phyloP scores from a whole-genome alignment of 495 filamentous ascomycete species.

The Xylaria telfairii region DNA sequence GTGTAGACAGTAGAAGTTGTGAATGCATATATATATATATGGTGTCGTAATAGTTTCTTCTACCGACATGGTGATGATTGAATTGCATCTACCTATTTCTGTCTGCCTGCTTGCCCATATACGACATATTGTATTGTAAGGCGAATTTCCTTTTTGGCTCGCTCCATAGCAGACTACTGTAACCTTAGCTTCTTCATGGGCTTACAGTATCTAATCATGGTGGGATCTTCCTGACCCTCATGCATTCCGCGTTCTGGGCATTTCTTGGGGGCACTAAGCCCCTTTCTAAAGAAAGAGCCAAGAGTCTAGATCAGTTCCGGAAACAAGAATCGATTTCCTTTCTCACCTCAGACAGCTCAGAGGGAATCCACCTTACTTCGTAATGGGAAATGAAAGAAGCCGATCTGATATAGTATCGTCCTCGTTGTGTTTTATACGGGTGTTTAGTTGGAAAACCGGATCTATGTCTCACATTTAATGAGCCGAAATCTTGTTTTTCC shows the following conservation, averaged over 20 bases:
- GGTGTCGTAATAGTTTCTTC: neutral
- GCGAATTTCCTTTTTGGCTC: neutral
- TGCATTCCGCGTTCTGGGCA: neutral
- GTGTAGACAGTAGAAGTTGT: neutral
- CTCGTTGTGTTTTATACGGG: neutral
- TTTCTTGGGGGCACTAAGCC: constrained; percentile 4
- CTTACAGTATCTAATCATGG: too few species aligned
- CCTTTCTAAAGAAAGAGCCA: neutral
- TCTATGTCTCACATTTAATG: neutral
- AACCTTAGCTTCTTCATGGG: too few species aligned
- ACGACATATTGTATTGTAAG: neutral
- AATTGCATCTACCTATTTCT: neutral
- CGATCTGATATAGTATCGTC: neutral
- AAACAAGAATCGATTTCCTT: neutral
- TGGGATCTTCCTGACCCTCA: neutral
- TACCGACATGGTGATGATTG: neutral
- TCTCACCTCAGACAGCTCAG: too few species aligned
- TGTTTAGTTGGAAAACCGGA: neutral
- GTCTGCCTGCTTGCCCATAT: neutral
- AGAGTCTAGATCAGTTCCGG: constrained; percentile 4
- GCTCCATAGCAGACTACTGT: neutral
- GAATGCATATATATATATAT: neutral
- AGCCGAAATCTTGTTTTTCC: neutral
- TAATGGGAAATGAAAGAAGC: neutral
- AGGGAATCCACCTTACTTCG: neutral